Evolutionary conservation across 441 rosid species (phyloP).

Genomic region (Erodium trifolium): DNA sequence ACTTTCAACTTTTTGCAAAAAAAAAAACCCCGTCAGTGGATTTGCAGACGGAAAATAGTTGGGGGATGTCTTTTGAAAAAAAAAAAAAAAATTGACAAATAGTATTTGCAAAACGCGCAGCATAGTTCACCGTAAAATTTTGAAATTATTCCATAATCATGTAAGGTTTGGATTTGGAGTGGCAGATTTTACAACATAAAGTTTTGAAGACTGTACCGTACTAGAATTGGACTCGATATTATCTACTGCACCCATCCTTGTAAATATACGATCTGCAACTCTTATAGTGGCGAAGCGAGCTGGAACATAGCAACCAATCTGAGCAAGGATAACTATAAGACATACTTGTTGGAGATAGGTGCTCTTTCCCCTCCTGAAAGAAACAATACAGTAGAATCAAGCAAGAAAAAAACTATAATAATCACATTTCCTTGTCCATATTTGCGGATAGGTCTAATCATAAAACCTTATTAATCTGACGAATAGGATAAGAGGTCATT

Average conservation of each 20-base stretch:
- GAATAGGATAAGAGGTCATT: too few relatives aligned
- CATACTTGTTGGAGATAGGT: constrained; percentile 97
- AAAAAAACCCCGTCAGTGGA: too few relatives aligned
- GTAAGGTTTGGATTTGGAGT: background rate
- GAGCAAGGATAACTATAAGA: constrained; percentile 87
- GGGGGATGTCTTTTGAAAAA: too few relatives aligned
- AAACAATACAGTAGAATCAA: constrained; percentile 10
- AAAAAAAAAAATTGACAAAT: too few relatives aligned
- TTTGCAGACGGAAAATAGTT: too few relatives aligned
- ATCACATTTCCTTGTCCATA: constrained; percentile 1
- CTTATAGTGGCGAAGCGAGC: constrained; percentile 81
- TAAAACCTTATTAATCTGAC: too few relatives aligned
- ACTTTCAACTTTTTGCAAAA: too few relatives aligned
- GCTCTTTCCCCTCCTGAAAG: constrained; percentile 96
- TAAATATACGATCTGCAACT: constrained; percentile 84
- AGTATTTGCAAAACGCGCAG: too few relatives aligned
- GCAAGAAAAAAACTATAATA: background rate
- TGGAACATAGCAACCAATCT: constrained; percentile 93
- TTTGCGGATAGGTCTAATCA: too few relatives aligned
- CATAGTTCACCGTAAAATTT: too few relatives aligned
- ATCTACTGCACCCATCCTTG: constrained; percentile 92
- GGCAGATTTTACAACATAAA: constrained; percentile 9
- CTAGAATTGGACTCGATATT: constrained; percentile 91
- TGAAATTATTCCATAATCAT: too few relatives aligned
- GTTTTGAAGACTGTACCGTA: constrained; percentile 47